Percentiles rank a stretch among this genome's conserved stretches.
Evolutionary conservation across 139 green algal species (phyloP).

Genomic region (Closterium sp.): DNA sequence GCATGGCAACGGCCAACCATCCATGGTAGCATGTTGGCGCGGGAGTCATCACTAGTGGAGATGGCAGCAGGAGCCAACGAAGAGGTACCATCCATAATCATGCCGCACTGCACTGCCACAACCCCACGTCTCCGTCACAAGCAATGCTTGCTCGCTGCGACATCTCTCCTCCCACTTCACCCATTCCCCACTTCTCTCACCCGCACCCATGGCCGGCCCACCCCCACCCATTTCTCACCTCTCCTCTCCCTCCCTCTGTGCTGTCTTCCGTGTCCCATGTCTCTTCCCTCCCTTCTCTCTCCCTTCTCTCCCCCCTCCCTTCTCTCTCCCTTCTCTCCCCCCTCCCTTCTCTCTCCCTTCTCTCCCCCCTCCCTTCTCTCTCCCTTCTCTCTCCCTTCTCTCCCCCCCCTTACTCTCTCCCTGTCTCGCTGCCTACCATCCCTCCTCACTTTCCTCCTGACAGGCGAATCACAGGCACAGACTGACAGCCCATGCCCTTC

Average conservation of each 20-base stretch:
- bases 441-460: neutral
- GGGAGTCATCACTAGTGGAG: neutral
- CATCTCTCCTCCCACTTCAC: neutral
- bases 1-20: neutral
- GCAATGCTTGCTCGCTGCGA: too few relatives aligned
- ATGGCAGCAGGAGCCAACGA: neutral
- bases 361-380: neutral
- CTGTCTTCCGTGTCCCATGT: neutral
- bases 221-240: neutral
- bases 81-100: neutral
- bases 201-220: too few relatives aligned
- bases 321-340: neutral
- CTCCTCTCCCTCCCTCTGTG: neutral
- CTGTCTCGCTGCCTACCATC: too few relatives aligned
- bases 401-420: neutral
- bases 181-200: neutral
- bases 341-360: neutral
- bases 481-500: neutral
- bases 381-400: neutral
- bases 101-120: neutral
- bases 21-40: neutral
- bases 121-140: neutral
- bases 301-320: neutral
- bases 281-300: neutral
- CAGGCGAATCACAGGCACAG: neutral